phyloP scores from a whole-genome alignment of 306 rosid species.

The Gastrolobium bilobum region DNA sequence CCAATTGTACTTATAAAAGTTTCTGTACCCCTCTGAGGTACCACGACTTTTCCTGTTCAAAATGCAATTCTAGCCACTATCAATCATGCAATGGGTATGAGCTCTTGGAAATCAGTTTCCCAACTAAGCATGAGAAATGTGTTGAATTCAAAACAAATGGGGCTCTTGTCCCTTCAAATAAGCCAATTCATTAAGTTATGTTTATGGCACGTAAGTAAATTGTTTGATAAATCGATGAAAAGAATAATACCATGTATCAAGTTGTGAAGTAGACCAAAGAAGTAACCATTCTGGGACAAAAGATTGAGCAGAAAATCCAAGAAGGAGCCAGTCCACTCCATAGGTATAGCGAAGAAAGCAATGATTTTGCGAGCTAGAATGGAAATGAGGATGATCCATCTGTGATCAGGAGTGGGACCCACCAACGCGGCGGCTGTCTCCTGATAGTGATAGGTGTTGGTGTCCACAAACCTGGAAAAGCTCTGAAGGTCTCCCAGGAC shows the following conservation, averaged over 20 bases:
- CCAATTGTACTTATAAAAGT: constrained; percentile 76
- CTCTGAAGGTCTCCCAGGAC: constrained; percentile 42
- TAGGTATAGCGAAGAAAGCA: constrained; percentile 61
- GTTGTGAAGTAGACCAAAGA: constrained; percentile 63
- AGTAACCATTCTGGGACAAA: constrained; percentile 63
- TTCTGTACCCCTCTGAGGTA: constrained; percentile 72
- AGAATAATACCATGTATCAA: constrained; percentile 55
- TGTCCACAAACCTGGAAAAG: constrained; percentile 58
- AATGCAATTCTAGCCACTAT: constrained; percentile 13
- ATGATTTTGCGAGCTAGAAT: constrained; percentile 63
- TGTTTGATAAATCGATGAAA: too few relatives aligned
- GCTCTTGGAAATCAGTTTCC: background rate
- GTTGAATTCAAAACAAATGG: too few relatives aligned
- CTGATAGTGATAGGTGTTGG: background rate
- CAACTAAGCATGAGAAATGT: background rate
- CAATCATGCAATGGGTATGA: too few relatives aligned
- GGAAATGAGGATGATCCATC: constrained; percentile 76
- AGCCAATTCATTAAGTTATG: too few relatives aligned
- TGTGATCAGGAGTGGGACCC: constrained; percentile 44
- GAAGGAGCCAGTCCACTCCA: constrained; percentile 69
- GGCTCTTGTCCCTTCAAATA: too few relatives aligned
- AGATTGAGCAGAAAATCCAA: constrained; percentile 80
- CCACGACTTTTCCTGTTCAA: constrained; percentile 62
- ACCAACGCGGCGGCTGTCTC: background rate
- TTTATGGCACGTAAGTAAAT: too few relatives aligned